Base-by-base conservation (phyloP, 1,284 basidiomycete species). In the Boletus sp. region DNA sequence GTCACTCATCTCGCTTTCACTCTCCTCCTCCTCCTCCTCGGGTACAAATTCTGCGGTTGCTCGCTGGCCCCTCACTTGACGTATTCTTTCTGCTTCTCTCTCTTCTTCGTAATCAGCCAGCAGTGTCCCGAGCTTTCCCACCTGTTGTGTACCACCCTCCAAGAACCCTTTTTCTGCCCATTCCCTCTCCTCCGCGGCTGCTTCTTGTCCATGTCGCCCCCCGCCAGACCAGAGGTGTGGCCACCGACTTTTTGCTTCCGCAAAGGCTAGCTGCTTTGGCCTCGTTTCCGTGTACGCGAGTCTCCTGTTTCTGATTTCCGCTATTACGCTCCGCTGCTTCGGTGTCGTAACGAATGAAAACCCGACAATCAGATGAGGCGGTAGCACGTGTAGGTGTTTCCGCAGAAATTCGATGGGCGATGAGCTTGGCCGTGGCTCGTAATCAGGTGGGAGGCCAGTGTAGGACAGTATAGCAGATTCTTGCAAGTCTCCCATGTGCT, bases 71-170 rank as follows among this genome's bases (percentile, higher is more conserved):
- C 80, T 72, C 20, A 77, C 54, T 12, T 54, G 59, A 48, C 81
- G 69, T n/a, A 78, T 65, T 25, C 81, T 70, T 56, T 87, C 81
- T 1, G 75, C 78, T 60, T 80, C 80, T 51, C 88, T 73, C 61
- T 88, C 87, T 57, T 86, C 86, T 56, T 88, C 87, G 55, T 86
- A 88, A 6, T 74, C 78, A 2, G 76, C 79, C 6, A 91, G 66
- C 10, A 91, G 69, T 12, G 65, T 62, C 0, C 80, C 87, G 7
- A 90, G 67, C 54, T 85, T 87, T 32, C 84, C 84, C 14, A 90
- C 75, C 54, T 83, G 77, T 48, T 80, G 78, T 35, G 68, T 72
- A 8, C 59, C 57, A 2, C 85, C 84, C 30, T 71, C 70, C 52
- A 89, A 58, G 60, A 91, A 90, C 17, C 73, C 69, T 16, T 65